A percentile compares a stretch with the other conserved stretches of the same genome.
phyloP scores from a whole-genome alignment of 768 basidiomycete species.

The Agaricus sinodeliciosus region DNA sequence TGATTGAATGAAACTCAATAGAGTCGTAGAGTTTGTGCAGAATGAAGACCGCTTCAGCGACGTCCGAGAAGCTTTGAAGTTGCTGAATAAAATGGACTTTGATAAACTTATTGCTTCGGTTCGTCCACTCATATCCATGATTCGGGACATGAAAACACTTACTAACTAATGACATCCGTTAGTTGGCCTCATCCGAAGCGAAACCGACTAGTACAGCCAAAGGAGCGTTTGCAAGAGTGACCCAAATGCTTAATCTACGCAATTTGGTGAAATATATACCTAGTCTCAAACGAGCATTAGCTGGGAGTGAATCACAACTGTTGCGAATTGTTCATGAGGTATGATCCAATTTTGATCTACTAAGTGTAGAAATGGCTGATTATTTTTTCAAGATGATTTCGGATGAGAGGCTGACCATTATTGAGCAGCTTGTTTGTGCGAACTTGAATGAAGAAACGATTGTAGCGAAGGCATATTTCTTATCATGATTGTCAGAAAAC shows the following conservation, averaged over 20 bases:
- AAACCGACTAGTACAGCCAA: conserved; percentile 48
- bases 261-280: conserved; percentile 66
- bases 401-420: conserved; percentile 62
- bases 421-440: conserved; percentile 51
- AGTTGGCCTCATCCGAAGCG: conserved; percentile 66
- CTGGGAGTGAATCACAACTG: conserved; percentile 50
- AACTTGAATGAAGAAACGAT: conserved; percentile 70
- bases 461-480: conserved; percentile 46
- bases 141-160: neutral
- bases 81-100: conserved; percentile 75
- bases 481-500: neutral
- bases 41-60: conserved; percentile 69
- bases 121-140: neutral
- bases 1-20: neutral
- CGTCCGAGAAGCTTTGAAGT: conserved; percentile 61
- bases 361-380: neutral
- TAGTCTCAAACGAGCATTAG: conserved; percentile 53
- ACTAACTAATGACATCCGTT: neutral
- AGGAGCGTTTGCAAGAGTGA: conserved; percentile 59
- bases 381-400: conserved; percentile 50
- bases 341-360: conserved; percentile 8
- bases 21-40: conserved; percentile 58
- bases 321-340: conserved; percentile 60
- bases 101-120: conserved; percentile 80
- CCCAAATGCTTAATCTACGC: conserved; percentile 76